Conservation (phyloP, 2,329 filamentous ascomycete genomes). For the Paramyrothecium sp. region DNA sequence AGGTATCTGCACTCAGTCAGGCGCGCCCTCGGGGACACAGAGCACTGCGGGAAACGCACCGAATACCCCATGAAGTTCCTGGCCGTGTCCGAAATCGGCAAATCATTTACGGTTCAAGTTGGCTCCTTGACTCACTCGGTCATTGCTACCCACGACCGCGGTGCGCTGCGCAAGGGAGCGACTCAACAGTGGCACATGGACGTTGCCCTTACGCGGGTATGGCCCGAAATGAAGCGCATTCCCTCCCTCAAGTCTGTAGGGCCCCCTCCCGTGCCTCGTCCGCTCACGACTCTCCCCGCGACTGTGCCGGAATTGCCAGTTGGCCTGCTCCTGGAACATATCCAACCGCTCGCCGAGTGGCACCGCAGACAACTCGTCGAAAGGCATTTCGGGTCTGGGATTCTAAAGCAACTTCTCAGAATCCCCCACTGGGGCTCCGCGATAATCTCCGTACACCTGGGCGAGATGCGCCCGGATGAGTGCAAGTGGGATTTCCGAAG, state of each 20-base stretch:
- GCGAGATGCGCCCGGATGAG: background rate
- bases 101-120: background rate
- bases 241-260: background rate
- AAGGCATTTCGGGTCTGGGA: no score
- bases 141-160: background rate
- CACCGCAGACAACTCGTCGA: background rate
- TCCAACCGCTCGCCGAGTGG: background rate
- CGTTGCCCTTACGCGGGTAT: background rate
- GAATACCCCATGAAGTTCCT: no score
- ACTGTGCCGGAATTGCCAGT: background rate
- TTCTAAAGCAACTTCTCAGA: no score
- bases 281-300: background rate
- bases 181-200: background rate
- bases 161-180: background rate
- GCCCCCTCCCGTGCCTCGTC: background rate
- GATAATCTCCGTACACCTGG: conserved; percentile 8
- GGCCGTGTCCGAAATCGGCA: background rate
- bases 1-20: no score
- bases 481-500: background rate
- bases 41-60: no score
- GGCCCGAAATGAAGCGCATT: background rate
- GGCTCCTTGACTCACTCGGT: background rate
- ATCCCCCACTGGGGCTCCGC: background rate
- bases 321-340: background rate
- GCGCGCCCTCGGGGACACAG: no score